These are phyloP conservation scores for Mycena citricolor DNA, from an alignment of 1,284 basidiomycete species.

Conservation along the genomic window DNA sequence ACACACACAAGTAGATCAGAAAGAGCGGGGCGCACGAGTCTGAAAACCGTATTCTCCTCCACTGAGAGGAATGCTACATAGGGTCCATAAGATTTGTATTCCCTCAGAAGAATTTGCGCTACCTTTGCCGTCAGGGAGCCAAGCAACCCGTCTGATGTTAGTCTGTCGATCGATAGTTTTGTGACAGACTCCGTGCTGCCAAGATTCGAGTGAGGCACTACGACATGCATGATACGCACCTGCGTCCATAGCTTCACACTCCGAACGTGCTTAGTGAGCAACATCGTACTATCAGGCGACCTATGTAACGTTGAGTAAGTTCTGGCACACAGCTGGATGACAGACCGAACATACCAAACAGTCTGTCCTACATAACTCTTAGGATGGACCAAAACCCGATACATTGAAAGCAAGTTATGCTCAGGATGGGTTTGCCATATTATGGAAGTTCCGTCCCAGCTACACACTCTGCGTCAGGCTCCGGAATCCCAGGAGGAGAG, in stretches of 20 bases:
- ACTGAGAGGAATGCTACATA: slow-evolving; percentile 55
- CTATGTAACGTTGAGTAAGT: slow-evolving; percentile 33
- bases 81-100: slow-evolving; percentile 9
- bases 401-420: no score
- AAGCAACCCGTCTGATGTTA: slow-evolving; percentile 63
- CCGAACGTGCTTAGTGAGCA: slow-evolving; percentile 65
- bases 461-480: slow-evolving; percentile 29
- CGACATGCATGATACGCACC: no score
- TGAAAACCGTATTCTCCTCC: no score
- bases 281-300: slow-evolving; percentile 61
- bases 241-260: slow-evolving; percentile 75
- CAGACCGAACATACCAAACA: slow-evolving; percentile 62
- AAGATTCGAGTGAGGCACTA: no score
- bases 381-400: slow-evolving; percentile 67
- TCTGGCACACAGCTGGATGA: slow-evolving; percentile 5
- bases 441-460: slow-evolving; percentile 76
- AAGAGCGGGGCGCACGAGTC: no score
- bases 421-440: slow-evolving; percentile 73
- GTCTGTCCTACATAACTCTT: slow-evolving; percentile 77
- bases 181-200: slow-evolving; percentile 66
- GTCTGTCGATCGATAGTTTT: slow-evolving; percentile 64
- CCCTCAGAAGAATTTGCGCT: slow-evolving; percentile 9
- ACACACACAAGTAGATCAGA: no score
- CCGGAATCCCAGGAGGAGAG: neutral
- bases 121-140: slow-evolving; percentile 71